These are phyloP conservation scores for Agrocybe pediades DNA, from an alignment of 768 basidiomycete genomes.

Conservation along the genomic window DNA sequence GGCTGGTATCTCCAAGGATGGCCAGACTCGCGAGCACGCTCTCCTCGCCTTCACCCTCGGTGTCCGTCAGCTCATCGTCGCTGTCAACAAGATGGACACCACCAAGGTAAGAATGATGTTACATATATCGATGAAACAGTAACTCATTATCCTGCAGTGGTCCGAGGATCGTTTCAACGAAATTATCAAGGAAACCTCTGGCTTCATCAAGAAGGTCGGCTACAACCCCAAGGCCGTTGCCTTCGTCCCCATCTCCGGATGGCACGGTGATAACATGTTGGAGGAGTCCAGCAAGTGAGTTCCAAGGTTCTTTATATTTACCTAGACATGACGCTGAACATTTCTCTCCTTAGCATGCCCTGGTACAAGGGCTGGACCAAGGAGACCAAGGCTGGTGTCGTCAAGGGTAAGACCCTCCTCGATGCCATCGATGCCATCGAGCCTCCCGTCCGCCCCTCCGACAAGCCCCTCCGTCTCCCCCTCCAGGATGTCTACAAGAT, in stretches of 20 bases:
- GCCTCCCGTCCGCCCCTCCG: slow-evolving; percentile 93
- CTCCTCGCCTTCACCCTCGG: slow-evolving; percentile 99
- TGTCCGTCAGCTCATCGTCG: slow-evolving; percentile 99
- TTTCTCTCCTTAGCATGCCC: slow-evolving; percentile 69
- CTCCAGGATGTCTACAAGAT: slow-evolving; percentile 99
- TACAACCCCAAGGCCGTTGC: slow-evolving; percentile 99
- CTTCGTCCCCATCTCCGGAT: slow-evolving; percentile 99
- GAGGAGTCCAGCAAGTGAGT: slow-evolving; percentile 94
- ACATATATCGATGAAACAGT: not conserved
- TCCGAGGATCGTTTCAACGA: slow-evolving; percentile 99
- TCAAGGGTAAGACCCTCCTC: slow-evolving; percentile 99
- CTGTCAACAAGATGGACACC: slow-evolving; percentile 99
- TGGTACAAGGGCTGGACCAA: slow-evolving; percentile 99
- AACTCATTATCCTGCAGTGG: slow-evolving; percentile 60
- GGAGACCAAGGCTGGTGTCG: slow-evolving; percentile 90
- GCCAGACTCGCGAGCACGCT: slow-evolving; percentile 99
- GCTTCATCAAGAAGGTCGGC: slow-evolving; percentile 99
- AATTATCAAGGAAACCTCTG: slow-evolving; percentile 97
- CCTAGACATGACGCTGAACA: slow-evolving; percentile 15
- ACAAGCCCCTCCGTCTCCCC: slow-evolving; percentile 99
- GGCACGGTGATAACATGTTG: slow-evolving; percentile 99
- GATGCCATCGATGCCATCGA: slow-evolving; percentile 99
- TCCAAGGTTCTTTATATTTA: not conserved
- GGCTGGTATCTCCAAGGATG: slow-evolving; percentile 99
- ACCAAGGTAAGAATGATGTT: slow-evolving; percentile 66